A percentile compares a stretch with the other conserved stretches of the same genome.
Conservation (phyloP, 2,329 filamentous ascomycete genomes). For the Cordyceps javanica region DNA sequence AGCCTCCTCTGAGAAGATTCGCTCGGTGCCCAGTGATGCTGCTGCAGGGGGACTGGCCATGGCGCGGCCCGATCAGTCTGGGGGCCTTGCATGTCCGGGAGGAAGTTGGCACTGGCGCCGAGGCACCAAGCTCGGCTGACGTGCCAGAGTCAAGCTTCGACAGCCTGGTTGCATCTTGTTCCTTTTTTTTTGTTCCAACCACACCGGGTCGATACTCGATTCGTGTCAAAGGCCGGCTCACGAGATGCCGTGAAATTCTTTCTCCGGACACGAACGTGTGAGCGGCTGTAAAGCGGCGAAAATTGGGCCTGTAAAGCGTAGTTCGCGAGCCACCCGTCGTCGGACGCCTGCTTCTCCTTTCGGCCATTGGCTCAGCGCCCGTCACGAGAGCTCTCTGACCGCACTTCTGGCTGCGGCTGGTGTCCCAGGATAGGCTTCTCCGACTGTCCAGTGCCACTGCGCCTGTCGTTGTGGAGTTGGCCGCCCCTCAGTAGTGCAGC, state of each 20-base stretch:
- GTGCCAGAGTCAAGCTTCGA: not conserved
- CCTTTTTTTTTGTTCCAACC: not conserved
- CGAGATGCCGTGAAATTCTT: not conserved
- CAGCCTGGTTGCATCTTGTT: not conserved
- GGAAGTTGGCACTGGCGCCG: too few relatives aligned
- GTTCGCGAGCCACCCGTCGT: not conserved
- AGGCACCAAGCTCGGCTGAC: too few relatives aligned
- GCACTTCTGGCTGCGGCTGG: slow-evolving; percentile 9
- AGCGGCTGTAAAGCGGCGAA: too few relatives aligned
- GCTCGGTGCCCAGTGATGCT: too few relatives aligned
- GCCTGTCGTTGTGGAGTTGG: not conserved
- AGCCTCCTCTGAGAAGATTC: too few relatives aligned
- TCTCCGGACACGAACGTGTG: not conserved
- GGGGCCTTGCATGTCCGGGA: not conserved
- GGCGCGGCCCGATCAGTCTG: slow-evolving; percentile 10
- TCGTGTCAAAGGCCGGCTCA: not conserved
- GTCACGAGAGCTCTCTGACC: slow-evolving; percentile 10
- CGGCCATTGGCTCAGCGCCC: not conserved
- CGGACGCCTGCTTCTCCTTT: not conserved
- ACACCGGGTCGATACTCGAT: not conserved
- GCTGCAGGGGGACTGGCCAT: not conserved
- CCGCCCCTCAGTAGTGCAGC: slow-evolving; percentile 3
- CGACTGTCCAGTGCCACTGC: not conserved
- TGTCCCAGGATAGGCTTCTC: not conserved
- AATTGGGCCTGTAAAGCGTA: not conserved